Evolutionary conservation across 1,284 basidiomycete species (phyloP), one percentile per base, ranked within the genome.

Genomic region (Phlebopus sp.): DNA sequence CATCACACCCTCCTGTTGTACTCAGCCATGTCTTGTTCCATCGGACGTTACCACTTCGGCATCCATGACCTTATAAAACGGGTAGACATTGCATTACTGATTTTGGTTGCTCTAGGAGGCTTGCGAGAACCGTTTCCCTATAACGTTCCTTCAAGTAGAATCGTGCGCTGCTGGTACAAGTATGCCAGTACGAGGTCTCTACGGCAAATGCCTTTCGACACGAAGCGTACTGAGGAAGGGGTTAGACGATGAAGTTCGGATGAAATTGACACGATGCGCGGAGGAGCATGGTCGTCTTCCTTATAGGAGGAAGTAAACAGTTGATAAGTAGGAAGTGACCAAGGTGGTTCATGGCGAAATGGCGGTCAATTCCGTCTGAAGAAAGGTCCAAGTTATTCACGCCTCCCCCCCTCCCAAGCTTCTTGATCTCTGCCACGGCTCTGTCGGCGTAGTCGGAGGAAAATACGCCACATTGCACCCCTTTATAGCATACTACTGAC

Each of bases 321-420:
- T 75, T 75, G 59, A 72, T 64, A 51, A 71, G 67, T 54, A 71
- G 64, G 62, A 70, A 72, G 58, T 76, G 72, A 0, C 71, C 71
- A 41, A 74, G 66, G 39, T 70, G 66, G 56, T 69, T 69, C 48
- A 68, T 60, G 19, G 63, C 62, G 45, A 74, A 71, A 58, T 71
- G 67, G 27, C 66, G 60, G 50, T 75, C 72, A 40, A 74, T 59
- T 13, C 65, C 67, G 49, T 73, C 73, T n/a, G 52, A 55, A 37
- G 67, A 64, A 7, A 69, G 52, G 25, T 64, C 68, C 55, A 67
- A 75, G 31, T 62, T 58, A 53, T 74, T 73, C 32, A 70, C 58
- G 54, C 74, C 73, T 49, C 75, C 65, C 10, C 70, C 72, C 2
- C n/a, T n/a, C n/a, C n/a, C n/a, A n/a, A n/a, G n/a, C n/a, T n/a